Percentiles rank a stretch among this genome's conserved stretches.
phyloP scores from a whole-genome alignment of 768 basidiomycete genomes.

The Ramaria sp. region DNA sequence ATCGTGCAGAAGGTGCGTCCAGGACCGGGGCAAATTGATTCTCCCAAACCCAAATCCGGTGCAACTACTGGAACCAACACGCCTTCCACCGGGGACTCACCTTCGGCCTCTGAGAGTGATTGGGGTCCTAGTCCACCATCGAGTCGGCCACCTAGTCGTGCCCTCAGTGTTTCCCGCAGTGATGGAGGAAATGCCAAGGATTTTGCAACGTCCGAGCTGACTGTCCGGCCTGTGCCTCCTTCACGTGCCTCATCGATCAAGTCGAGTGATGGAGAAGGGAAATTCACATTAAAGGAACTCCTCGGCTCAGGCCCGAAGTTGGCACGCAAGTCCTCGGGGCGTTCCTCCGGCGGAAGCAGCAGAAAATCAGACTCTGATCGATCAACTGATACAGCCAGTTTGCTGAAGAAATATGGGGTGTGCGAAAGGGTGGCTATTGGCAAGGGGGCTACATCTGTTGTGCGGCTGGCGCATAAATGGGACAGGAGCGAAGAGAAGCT shows the following conservation, averaged over 20 bases:
- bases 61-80: conserved; percentile 26
- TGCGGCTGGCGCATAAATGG: conserved; percentile 97
- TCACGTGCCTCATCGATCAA: conserved; percentile 36
- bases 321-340: conserved; percentile 55
- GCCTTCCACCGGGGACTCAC: conserved; percentile 31
- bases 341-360: conserved; percentile 47
- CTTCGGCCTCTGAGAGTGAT: conserved; percentile 47
- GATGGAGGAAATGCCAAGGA: conserved; percentile 14
- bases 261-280: conserved; percentile 51
- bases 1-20: not conserved
- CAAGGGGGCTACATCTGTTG: conserved; percentile 96
- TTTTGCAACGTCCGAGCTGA: conserved; percentile 4
- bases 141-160: conserved; percentile 47
- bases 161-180: conserved; percentile 31
- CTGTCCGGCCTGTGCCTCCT: conserved; percentile 16
- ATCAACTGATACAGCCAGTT: conserved; percentile 36
- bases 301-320: conserved; percentile 68
- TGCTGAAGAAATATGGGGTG: conserved; percentile 89
- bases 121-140: conserved; percentile 48
- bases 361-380: conserved; percentile 62
- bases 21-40: not conserved
- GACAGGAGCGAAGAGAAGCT: conserved; percentile 93
- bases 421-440: conserved; percentile 97
- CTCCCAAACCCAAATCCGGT: not conserved
- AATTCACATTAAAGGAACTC: conserved; percentile 80